Conservation (phyloP, 768 basidiomycete genomes). For the Tulasnella sp. region DNA sequence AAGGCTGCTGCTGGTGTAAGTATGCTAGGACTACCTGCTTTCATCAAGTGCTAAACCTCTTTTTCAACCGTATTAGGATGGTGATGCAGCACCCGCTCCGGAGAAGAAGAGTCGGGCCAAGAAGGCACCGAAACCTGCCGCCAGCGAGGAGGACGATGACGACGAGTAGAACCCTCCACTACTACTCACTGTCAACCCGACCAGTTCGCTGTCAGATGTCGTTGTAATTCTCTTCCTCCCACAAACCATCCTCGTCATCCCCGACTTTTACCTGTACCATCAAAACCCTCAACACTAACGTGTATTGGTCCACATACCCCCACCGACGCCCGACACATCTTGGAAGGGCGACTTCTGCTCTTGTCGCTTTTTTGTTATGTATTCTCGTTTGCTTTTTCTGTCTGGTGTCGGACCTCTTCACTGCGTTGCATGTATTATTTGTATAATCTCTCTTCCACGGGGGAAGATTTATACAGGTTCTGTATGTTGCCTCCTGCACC, state of each 20-base stretch:
- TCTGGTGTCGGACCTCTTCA: neutral
- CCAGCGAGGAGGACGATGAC: constrained; percentile 8
- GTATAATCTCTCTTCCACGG: too few species aligned
- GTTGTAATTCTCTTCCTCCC: neutral
- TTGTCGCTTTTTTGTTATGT: neutral
- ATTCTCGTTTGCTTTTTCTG: neutral
- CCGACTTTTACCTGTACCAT: neutral
- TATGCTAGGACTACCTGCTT: neutral
- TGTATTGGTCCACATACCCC: neutral
- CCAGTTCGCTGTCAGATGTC: too few species aligned
- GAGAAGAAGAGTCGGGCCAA: constrained; percentile 3
- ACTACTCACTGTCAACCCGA: too few species aligned
- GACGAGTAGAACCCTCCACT: constrained; percentile 9
- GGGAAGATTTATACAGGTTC: too few species aligned
- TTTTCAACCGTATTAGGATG: neutral
- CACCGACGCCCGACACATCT: neutral
- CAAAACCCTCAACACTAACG: too few species aligned
- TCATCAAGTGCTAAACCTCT: neutral
- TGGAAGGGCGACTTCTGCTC: neutral
- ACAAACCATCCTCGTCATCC: neutral
- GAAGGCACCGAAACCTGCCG: neutral
- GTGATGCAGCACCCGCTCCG: neutral
- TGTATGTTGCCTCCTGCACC: too few species aligned
- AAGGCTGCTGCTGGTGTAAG: neutral
- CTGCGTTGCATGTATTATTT: neutral